These are phyloP conservation scores for Penicillium cinerascens DNA, from an alignment of 495 filamentous ascomycete genomes.

Conservation along the genomic window DNA sequence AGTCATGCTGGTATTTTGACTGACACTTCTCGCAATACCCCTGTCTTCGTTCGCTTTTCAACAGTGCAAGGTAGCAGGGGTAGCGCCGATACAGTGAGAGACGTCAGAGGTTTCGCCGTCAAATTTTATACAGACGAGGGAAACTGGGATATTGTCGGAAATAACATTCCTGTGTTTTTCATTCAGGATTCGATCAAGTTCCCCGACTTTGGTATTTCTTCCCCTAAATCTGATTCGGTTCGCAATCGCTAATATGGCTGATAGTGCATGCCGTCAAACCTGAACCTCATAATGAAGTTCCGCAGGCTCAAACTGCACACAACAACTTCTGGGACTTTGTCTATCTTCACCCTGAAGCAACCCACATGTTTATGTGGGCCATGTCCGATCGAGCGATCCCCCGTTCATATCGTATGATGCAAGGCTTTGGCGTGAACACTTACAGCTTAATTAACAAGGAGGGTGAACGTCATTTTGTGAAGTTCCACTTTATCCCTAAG, in stretches of 20 bases:
- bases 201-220: constrained; percentile 53
- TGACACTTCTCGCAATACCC: constrained; percentile 74
- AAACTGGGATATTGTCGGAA: constrained; percentile 70
- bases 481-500: constrained; percentile 75
- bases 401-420: constrained; percentile 81
- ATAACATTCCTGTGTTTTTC: constrained; percentile 73
- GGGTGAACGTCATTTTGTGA: constrained; percentile 73
- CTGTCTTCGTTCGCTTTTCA: constrained; percentile 77
- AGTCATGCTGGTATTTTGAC: constrained; percentile 71
- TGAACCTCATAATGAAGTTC: constrained; percentile 75
- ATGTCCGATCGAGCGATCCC: constrained; percentile 80
- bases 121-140: constrained; percentile 64
- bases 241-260: not conserved
- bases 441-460: constrained; percentile 68
- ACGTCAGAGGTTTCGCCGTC: constrained; percentile 77
- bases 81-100: constrained; percentile 74
- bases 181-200: constrained; percentile 73
- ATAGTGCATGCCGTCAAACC: constrained; percentile 71
- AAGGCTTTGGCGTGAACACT: constrained; percentile 87
- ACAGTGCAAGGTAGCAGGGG: constrained; percentile 76
- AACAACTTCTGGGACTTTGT: constrained; percentile 62
- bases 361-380: constrained; percentile 65
- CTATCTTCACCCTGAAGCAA: constrained; percentile 61
- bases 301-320: constrained; percentile 58
- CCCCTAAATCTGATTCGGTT: not conserved